Conservation (phyloP, 2,329 filamentous ascomycete genomes). For the Beauveria asiatica region DNA sequence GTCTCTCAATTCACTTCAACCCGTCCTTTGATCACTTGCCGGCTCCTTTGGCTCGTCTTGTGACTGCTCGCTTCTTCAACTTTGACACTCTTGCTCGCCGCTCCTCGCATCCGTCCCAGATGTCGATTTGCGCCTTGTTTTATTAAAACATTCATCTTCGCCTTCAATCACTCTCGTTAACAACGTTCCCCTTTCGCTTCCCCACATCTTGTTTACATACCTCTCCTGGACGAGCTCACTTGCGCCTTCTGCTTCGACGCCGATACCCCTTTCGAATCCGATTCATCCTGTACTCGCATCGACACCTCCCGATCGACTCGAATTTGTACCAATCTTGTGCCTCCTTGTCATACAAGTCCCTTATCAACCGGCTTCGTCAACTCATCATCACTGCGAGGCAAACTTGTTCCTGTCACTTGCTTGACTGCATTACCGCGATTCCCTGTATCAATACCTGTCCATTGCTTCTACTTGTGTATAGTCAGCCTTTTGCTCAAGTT, state of each 20-base stretch:
- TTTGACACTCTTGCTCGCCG: background rate
- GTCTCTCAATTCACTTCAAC: background rate
- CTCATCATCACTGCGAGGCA: background rate
- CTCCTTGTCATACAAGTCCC: background rate
- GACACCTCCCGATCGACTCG: background rate
- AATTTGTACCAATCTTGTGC: background rate
- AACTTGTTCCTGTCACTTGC: background rate
- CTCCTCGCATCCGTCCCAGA: background rate
- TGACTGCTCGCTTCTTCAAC: background rate
- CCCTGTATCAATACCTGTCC: background rate
- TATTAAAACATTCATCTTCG: background rate
- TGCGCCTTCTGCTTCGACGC: constrained; percentile 4
- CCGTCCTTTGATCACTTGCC: background rate
- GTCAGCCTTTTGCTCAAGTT: background rate
- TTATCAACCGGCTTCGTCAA: background rate
- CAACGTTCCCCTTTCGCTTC: background rate
- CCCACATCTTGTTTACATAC: background rate
- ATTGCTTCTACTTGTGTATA: background rate
- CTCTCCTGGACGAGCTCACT: constrained; percentile 6
- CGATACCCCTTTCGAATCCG: constrained; percentile 8
- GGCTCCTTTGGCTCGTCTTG: background rate
- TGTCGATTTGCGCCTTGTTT: constrained; percentile 5
- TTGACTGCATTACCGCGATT: background rate
- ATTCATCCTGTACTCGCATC: background rate
- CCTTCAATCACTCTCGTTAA: constrained; percentile 10